Percentiles rank a stretch among this genome's conserved stretches.
Evolutionary conservation across 257 asterid genomes (phyloP).

Genomic region (Penstemon eatonii): DNA sequence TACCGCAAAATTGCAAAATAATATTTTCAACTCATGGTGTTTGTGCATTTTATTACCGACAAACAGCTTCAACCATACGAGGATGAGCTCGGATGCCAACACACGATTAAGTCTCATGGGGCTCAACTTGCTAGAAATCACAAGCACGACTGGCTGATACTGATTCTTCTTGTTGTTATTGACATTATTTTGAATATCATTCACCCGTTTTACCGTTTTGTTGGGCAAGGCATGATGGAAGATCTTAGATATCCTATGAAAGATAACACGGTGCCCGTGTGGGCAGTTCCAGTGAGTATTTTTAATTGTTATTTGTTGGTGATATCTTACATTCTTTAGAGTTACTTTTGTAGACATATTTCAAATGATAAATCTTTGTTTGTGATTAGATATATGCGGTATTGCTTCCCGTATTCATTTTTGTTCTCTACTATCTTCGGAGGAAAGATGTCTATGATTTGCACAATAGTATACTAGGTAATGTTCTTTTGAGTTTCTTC

Average conservation of each 20-base stretch:
- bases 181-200: conserved; percentile 44
- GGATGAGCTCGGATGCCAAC: conserved; percentile 38
- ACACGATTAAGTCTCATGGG: conserved; percentile 53
- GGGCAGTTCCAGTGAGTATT: conserved; percentile 52
- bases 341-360: not conserved
- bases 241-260: conserved; percentile 56
- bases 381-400: conserved; percentile 45
- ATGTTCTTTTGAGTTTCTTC: no score
- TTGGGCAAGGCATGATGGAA: conserved; percentile 55
- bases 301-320: not conserved
- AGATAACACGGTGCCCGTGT: conserved; percentile 50
- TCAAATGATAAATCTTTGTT: not conserved
- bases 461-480: conserved; percentile 59
- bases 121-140: conserved; percentile 41
- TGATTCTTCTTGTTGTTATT: conserved; percentile 43
- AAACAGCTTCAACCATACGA: conserved; percentile 21
- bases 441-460: conserved; percentile 47
- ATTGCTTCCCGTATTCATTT: conserved; percentile 42
- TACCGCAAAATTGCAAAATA: no score
- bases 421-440: conserved; percentile 41
- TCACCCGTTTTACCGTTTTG: conserved; percentile 61
- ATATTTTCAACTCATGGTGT: no score
- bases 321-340: not conserved
- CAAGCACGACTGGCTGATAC: conserved; percentile 63
- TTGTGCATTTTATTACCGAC: not conserved